Base-by-base conservation (phyloP, 306 rosid species). In the Trifolium subterraneum region DNA sequence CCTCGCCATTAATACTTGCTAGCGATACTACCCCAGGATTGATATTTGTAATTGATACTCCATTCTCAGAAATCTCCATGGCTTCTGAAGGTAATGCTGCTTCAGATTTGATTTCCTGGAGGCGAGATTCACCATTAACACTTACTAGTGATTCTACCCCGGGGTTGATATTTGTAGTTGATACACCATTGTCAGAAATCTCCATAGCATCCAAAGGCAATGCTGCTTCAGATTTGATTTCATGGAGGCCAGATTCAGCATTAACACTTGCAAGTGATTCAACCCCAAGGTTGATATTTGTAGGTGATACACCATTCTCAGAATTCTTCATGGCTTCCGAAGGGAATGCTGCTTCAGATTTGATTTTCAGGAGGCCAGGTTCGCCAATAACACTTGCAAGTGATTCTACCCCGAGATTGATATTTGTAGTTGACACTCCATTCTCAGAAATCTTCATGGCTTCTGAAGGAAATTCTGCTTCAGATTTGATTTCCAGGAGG, bases 21-120 rank as follows among this genome's bases (percentile, higher is more conserved):
- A 42, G 71, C 10, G 56, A 35, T 38, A 64, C 86, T 47, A 68
- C 79, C 65, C 75, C 84, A 1, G 13, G 38, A 68, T 38, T 52
- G 15, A 41, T 41, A 35, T 35, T 35, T 35, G 39, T 3, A 76
- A 56, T 51, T 13, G 76, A 36, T 33, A 31, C 58, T 58, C 64
- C 85, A 31, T 72, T 35, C 33, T 78, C 87, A 36, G 64, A 9
- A 51, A 66, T 82, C 55, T 65, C 55, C 51, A 62, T n/a, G 25
- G 66, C 74, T 78, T 78, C 83, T 16, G 74, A 76, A 31, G 64
- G 16, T 44, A 64, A 20, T 19, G 48, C 71, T 45, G 58, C 71
- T 72, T 64, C 60, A 4, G 51, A 39, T 69, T 74, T 68, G 58
- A 23, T 62, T 66, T 78, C 80, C 13, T 73, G 79, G 48, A 51